Evolutionary conservation across 1,284 basidiomycete species (phyloP).

Genomic region (Moesziomyces parantarcticus): DNA sequence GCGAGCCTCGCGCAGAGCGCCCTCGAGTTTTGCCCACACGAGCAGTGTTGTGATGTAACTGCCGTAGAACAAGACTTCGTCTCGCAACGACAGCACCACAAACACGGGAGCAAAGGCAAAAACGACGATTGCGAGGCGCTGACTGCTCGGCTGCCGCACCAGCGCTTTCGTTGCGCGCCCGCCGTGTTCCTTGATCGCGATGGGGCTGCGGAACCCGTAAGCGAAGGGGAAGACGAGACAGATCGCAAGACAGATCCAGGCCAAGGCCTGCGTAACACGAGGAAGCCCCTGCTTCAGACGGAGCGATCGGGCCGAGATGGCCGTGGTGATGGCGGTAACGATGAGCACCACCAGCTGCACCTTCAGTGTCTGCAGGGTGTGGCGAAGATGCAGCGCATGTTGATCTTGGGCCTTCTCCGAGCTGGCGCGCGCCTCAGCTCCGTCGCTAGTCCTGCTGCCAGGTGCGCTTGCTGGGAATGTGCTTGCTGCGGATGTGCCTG

Average conservation of each 20-base stretch:
- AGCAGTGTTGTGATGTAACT: conserved; percentile 76
- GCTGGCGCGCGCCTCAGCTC: background rate
- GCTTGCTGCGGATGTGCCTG: conserved; percentile 1
- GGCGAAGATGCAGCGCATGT: conserved; percentile 26
- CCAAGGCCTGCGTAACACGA: conserved; percentile 73
- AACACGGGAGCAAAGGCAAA: conserved; percentile 80
- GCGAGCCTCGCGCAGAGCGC: conserved; percentile 36
- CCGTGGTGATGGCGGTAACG: conserved; percentile 70
- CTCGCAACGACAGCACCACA: conserved; percentile 81
- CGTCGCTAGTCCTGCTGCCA: too few relatives aligned
- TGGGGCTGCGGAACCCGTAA: conserved; percentile 66
- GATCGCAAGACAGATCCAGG: conserved; percentile 75
- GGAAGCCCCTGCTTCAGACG: conserved; percentile 79
- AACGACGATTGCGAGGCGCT: conserved; percentile 63
- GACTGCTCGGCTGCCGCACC: conserved; percentile 50
- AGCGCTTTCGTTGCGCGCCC: background rate
- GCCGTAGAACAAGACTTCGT: conserved; percentile 84
- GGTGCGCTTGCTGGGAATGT: background rate
- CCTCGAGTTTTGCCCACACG: conserved; percentile 79
- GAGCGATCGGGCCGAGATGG: conserved; percentile 74
- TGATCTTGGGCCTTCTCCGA: conserved; percentile 1
- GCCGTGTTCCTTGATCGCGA: conserved; percentile 27
- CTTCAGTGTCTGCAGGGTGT: conserved; percentile 43
- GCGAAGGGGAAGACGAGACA: conserved; percentile 52
- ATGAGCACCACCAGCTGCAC: conserved; percentile 70